A percentile compares a stretch with the other conserved stretches of the same genome.
These are phyloP conservation scores for Dactylellina sp. DNA, from an alignment of 2,329 filamentous ascomycete species.

Conservation along the genomic window DNA sequence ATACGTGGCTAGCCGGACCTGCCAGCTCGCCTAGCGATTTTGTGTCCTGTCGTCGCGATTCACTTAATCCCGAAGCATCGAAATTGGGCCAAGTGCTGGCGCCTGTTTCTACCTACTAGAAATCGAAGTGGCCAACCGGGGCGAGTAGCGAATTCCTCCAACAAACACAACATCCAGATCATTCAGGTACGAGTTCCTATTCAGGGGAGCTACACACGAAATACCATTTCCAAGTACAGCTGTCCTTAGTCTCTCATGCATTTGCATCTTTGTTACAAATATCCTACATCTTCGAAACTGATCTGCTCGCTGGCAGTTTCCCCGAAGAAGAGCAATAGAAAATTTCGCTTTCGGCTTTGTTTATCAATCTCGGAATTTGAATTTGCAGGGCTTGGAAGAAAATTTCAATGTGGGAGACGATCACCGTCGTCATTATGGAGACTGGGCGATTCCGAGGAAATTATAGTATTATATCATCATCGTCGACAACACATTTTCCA, in stretches of 20 bases:
- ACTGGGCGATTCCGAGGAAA: conserved; percentile 2
- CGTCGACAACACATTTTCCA: conserved; percentile 31
- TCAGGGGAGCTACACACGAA: conserved; percentile 43
- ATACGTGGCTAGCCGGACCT: conserved; percentile 48
- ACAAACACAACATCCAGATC: conserved; percentile 9
- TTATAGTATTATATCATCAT: conserved; percentile 33
- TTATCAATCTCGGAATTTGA: conserved; percentile 4
- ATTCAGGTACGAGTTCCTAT: conserved; percentile 31
- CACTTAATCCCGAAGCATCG: conserved; percentile 12
- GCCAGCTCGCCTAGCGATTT: conserved; percentile 3
- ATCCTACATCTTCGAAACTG: conserved; percentile 14
- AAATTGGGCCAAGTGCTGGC: conserved; percentile 43
- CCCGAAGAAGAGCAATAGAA: conserved; percentile 10
- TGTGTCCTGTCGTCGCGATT: conserved; percentile 16
- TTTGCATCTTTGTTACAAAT: conserved; percentile 9
- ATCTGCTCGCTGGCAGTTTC: conserved; percentile 30
- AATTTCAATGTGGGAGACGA: conserved; percentile 5
- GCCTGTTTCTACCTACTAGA: conserved; percentile 55
- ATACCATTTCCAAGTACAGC: conserved; percentile 5
- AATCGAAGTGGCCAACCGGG: conserved; percentile 40
- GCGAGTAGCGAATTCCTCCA: conserved; percentile 55
- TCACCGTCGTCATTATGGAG: conserved; percentile 47
- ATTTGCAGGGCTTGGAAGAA: conserved; percentile 21
- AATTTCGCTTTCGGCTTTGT: conserved; percentile 10
- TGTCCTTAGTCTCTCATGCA: conserved; percentile 11